Conservation (phyloP, 208 protist species). For the Leishmania major region DNA sequence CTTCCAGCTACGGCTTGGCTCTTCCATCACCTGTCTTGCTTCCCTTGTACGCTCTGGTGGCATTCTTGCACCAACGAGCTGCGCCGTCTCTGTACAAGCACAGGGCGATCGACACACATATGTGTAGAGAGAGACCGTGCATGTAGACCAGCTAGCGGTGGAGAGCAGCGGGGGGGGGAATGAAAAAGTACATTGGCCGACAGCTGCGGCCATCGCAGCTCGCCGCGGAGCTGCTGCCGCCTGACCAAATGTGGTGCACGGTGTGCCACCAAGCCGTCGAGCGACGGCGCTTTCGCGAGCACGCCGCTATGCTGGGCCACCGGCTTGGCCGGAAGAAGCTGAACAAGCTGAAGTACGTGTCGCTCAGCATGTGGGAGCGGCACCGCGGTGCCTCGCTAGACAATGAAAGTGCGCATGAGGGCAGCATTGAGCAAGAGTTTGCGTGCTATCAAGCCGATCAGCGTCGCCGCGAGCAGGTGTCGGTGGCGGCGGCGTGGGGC, state of each 20-base stretch:
- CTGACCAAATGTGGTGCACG: constrained; percentile 75
- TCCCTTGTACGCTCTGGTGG: background rate
- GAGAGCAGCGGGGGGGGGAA: background rate
- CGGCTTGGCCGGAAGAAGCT: constrained; percentile 61
- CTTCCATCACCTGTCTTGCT: background rate
- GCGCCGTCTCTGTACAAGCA: background rate
- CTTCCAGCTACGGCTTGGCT: background rate
- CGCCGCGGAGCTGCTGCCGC: constrained; percentile 68
- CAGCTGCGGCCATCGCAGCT: constrained; percentile 78
- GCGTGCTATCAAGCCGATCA: constrained; percentile 62
- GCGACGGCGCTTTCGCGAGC: constrained; percentile 48
- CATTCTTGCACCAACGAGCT: background rate
- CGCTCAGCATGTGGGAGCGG: constrained; percentile 76
- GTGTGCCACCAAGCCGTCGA: constrained; percentile 72
- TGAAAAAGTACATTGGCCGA: constrained; percentile 77
- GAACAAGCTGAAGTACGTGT: constrained; percentile 71
- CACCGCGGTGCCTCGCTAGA: constrained; percentile 75
- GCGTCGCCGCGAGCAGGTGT: constrained; percentile 48
- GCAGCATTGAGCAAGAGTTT: constrained; percentile 62
- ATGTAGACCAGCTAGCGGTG: background rate
- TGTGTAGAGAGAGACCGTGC: background rate
- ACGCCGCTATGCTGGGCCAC: constrained; percentile 48
- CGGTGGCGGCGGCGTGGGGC: constrained; percentile 23
- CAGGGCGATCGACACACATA: background rate
- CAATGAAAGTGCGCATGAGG: constrained; percentile 59